Conservation (phyloP, 495 filamentous ascomycete species). For the Trichodelitschia bisporula region DNA sequence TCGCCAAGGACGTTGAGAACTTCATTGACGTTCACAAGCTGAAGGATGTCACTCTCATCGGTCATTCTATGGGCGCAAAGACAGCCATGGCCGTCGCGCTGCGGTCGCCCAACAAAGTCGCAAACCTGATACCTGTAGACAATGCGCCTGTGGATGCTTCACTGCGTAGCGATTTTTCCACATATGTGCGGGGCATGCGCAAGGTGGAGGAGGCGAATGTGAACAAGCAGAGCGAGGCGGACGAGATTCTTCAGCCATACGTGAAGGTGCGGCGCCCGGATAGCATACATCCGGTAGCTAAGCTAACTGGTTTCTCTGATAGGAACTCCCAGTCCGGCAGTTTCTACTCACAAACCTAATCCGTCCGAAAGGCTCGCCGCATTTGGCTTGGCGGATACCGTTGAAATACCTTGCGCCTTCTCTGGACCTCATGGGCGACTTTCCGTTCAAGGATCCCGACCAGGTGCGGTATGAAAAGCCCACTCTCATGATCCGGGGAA, state of each 20-base stretch:
- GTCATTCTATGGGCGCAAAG: slow-evolving; percentile 97
- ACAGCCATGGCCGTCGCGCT: slow-evolving; percentile 77
- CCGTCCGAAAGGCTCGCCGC: slow-evolving; percentile 15
- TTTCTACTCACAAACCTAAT: slow-evolving; percentile 83
- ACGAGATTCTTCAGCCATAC: slow-evolving; percentile 52
- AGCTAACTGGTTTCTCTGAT: neutral
- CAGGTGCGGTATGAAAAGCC: slow-evolving; percentile 42
- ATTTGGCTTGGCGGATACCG: slow-evolving; percentile 31
- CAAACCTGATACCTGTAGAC: slow-evolving; percentile 59
- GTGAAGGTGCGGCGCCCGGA: slow-evolving; percentile 30
- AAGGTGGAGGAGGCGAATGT: slow-evolving; percentile 43
- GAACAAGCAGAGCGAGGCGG: slow-evolving; percentile 48
- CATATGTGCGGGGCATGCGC: slow-evolving; percentile 70
- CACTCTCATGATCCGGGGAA: slow-evolving; percentile 64
- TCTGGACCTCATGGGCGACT: slow-evolving; percentile 52
- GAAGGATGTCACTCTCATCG: slow-evolving; percentile 49
- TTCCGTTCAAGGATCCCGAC: slow-evolving; percentile 49
- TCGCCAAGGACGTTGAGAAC: slow-evolving; percentile 65
- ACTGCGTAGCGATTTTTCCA: slow-evolving; percentile 46
- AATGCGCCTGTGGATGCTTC: slow-evolving; percentile 71
- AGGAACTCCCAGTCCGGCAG: slow-evolving; percentile 56
- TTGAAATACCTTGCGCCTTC: slow-evolving; percentile 28
- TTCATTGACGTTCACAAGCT: slow-evolving; percentile 60
- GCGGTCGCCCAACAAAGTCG: slow-evolving; percentile 33
- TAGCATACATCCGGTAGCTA: neutral